Conservation (phyloP, 257 asterid genomes). For the Salvia miltiorrhiza region DNA sequence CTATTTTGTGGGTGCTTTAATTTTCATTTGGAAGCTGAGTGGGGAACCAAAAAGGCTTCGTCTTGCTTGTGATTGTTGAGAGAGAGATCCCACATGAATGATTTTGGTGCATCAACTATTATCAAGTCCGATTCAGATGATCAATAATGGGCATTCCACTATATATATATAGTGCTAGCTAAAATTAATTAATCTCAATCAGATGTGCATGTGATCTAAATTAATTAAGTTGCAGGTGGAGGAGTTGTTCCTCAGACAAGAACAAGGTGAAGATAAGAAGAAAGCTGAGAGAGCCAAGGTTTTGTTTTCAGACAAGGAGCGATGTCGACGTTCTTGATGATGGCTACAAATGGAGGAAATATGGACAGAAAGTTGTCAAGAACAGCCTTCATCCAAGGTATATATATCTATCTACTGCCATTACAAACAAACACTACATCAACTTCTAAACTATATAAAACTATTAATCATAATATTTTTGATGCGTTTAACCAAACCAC, state of each 20-base stretch:
- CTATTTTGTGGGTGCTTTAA: not conserved
- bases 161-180: no score
- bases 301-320: slow-evolving; percentile 95
- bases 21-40: slow-evolving; percentile 6
- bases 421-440: not conserved
- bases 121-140: slow-evolving; percentile 21
- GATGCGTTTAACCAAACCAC: no score
- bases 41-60: slow-evolving; percentile 13
- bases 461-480: no score
- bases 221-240: slow-evolving; percentile 52
- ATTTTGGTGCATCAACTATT: slow-evolving; percentile 26
- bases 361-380: slow-evolving; percentile 95
- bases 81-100: not conserved
- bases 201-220: not conserved
- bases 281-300: slow-evolving; percentile 88
- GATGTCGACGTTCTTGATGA: slow-evolving; percentile 96
- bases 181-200: not conserved
- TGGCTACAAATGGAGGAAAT: slow-evolving; percentile 98
- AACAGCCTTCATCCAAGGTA: slow-evolving; percentile 98
- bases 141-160: slow-evolving; percentile 37
- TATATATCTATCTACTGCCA: no score
- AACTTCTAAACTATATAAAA: no score
- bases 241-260: slow-evolving; percentile 57
- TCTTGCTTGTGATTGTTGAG: not conserved
- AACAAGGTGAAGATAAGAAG: slow-evolving; percentile 76